Evolutionary conservation across 164 flowering plant species (phyloP), one percentile per base, ranked within the genome.

Genomic region (Liriodendron chinense): DNA sequence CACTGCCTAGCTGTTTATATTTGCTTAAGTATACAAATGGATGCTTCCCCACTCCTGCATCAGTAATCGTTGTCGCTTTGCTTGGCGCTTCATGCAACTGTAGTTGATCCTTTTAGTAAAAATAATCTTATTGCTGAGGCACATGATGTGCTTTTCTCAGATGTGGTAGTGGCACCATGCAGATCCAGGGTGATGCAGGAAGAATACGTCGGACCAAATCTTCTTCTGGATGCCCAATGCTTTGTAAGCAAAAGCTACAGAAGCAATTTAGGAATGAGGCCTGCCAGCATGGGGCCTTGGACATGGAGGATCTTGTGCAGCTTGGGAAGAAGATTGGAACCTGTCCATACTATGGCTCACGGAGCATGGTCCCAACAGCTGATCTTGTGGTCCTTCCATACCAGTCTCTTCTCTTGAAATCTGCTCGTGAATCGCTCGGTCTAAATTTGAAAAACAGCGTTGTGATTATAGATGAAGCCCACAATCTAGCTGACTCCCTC

Each of bases 381-480:
- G 89, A 91, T 84, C 92, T 96, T 80, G 90, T 94, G 66, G 85
- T 93, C 80, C 97, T 96, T 78, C 99, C 99, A 2, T 96, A 96
- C 82, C 99, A 96, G 72, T 92, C 99, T 82, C 94, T 96, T 84
- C 90, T 96, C 26, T 86, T 91, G 80, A 96, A 93, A 82, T 87
- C 96, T 75, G 86, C 98, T 62, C 94, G 98, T 25, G 98, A 96
- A 76, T 88, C 94, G 43, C 97, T 96, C 78, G 94, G 98, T 43
- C 86, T 96, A 67, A 88, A 82, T 80, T 84, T 94, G 87, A 92
- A 90, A 82, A 80, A 91, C 66, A 92, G 83, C 76, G 77, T 94
- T 61, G 81, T 96, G n/a, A 92, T 96, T 63, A 92, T 96, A 76
- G 99, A 96, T 57, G 99, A 96, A 86, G 99, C 98, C 69, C 98